These are phyloP conservation scores for Comarum palustre DNA, from an alignment of 306 rosid genomes.

Conservation along the genomic window DNA sequence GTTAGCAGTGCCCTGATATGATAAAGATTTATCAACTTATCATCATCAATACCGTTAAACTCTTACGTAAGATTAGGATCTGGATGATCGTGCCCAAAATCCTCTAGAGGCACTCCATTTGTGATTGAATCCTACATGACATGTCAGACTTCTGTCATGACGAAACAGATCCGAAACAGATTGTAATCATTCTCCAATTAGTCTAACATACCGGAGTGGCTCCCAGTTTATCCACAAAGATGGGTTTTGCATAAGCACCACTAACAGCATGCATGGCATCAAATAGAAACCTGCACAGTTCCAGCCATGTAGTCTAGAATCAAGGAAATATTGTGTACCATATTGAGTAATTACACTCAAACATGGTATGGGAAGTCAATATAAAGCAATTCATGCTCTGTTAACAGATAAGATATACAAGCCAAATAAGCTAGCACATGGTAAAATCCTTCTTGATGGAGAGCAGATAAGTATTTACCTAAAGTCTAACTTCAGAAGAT, in stretches of 20 bases:
- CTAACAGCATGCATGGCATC: conserved; percentile 99
- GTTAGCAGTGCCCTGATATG: conserved; percentile 16
- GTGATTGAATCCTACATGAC: conserved; percentile 70
- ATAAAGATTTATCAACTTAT: conserved; percentile 7
- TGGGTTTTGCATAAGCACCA: conserved; percentile 94
- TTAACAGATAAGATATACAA: background rate
- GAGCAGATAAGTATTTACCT: conserved; percentile 48
- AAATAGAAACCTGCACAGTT: conserved; percentile 58
- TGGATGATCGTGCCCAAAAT: conserved; percentile 97
- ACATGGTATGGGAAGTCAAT: background rate
- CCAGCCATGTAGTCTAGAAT: conserved; percentile 21
- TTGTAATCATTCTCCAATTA: conserved; percentile 2
- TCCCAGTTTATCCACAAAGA: conserved; percentile 89
- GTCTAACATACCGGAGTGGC: conserved; percentile 58
- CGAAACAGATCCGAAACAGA: conserved; percentile 16
- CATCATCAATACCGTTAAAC: conserved; percentile 16
- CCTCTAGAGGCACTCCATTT: conserved; percentile 91
- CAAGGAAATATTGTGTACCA: conserved; percentile 3
- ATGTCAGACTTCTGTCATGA: conserved; percentile 35
- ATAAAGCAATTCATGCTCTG: background rate
- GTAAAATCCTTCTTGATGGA: conserved; percentile 11
- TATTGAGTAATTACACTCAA: conserved; percentile 14
- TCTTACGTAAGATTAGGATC: conserved; percentile 97
- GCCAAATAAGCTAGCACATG: conserved; percentile 13
- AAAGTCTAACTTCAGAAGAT: conserved; percentile 69